phyloP scores from a whole-genome alignment of 129 eudicot genomes.

The Centrapalus pauciflorus region DNA sequence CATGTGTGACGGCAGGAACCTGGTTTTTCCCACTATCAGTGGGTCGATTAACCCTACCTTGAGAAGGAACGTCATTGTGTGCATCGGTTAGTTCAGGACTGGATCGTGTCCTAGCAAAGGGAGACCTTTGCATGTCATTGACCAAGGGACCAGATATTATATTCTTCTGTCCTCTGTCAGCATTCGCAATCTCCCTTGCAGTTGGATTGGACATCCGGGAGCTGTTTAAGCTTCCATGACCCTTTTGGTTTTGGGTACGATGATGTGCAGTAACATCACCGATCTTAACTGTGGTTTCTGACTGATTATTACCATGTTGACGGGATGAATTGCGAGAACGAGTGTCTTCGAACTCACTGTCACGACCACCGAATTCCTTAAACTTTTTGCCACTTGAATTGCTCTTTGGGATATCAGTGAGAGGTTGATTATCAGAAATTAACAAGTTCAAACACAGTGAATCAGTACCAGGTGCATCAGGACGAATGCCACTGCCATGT shows the following conservation, averaged over 20 bases:
- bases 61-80: slow-evolving; percentile 38
- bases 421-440: slow-evolving; percentile 17
- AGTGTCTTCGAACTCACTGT: slow-evolving; percentile 26
- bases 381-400: slow-evolving; percentile 34
- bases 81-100: slow-evolving; percentile 81
- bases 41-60: slow-evolving; percentile 33
- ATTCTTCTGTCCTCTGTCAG: slow-evolving; percentile 37
- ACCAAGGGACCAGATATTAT: slow-evolving; percentile 35
- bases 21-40: slow-evolving; percentile 39
- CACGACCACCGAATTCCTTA: slow-evolving; percentile 27
- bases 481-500: slow-evolving; percentile 75
- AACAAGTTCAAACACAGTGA: slow-evolving; percentile 9
- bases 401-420: slow-evolving; percentile 12
- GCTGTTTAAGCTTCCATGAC: slow-evolving; percentile 35
- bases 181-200: slow-evolving; percentile 8
- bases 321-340: slow-evolving; percentile 23
- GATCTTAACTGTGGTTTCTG: slow-evolving; percentile 26
- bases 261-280: slow-evolving; percentile 28
- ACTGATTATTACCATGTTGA: slow-evolving; percentile 32
- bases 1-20: slow-evolving; percentile 14
- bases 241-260: slow-evolving; percentile 41
- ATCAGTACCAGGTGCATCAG: slow-evolving; percentile 57
- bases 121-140: slow-evolving; percentile 51
- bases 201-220: slow-evolving; percentile 29
- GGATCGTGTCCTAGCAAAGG: slow-evolving; percentile 75